phyloP scores from a whole-genome alignment of 2,329 filamentous ascomycete genomes.

The Colletotrichum acutatum region DNA sequence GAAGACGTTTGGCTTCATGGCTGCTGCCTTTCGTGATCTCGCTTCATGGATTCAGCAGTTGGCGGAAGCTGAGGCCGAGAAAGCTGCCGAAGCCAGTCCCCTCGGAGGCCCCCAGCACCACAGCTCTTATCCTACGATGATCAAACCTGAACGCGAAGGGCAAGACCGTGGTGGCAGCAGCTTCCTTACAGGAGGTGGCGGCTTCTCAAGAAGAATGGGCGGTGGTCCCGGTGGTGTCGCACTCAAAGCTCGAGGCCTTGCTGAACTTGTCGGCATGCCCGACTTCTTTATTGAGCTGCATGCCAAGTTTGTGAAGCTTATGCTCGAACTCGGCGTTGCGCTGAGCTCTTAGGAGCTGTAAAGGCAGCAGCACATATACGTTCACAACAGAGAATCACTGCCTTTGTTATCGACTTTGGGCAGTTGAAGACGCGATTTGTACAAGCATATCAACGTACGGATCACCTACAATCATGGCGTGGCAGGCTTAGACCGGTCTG shows the following conservation, averaged over 20 bases:
- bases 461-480: not conserved
- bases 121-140: slow-evolving; percentile 37
- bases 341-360: slow-evolving; percentile 55
- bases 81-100: slow-evolving; percentile 56
- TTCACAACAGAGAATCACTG: not conserved
- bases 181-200: slow-evolving; percentile 66
- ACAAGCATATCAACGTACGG: not conserved
- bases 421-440: not conserved
- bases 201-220: slow-evolving; percentile 68
- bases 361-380: slow-evolving; percentile 17
- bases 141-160: slow-evolving; percentile 13
- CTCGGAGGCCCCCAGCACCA: slow-evolving; percentile 54
- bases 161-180: slow-evolving; percentile 60
- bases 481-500: not conserved
- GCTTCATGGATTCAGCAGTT: slow-evolving; percentile 74
- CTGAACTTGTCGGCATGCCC: slow-evolving; percentile 73
- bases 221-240: slow-evolving; percentile 66
- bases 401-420: not conserved
- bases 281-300: slow-evolving; percentile 78
- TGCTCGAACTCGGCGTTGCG: slow-evolving; percentile 68
- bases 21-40: slow-evolving; percentile 71
- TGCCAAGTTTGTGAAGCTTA: slow-evolving; percentile 69
- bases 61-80: slow-evolving; percentile 72
- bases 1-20: slow-evolving; percentile 73
- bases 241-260: slow-evolving; percentile 69